Base-by-base conservation (phyloP, 495 filamentous ascomycete genomes). In the Saxispiralis lemnorum region DNA sequence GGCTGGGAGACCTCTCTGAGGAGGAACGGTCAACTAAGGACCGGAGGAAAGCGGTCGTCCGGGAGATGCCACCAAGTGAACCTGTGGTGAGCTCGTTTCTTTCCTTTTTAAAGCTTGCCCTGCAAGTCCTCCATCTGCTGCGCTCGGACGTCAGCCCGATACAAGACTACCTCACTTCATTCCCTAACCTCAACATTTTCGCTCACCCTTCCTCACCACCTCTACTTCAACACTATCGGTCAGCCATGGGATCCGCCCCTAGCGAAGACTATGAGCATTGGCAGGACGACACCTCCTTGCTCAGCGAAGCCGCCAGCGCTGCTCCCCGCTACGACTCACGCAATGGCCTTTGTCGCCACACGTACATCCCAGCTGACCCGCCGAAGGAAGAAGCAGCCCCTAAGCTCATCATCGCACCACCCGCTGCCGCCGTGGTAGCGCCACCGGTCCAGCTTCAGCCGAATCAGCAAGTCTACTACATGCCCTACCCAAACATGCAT, bases 1-100 rank as follows among this genome's bases (percentile, higher is more conserved):
- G 41, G 31, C 56, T 65, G 30, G 62, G 62, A 37, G 33, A 49
- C 7, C 41, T 30, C 6, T 28, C 36, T 10, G 13, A 24, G 28
- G 13, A 31, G 6, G 16, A 21, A 20, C 24, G 18, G 35, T 39
- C 36, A 20, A 41, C 11, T 24, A 37, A 19, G 36, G 44, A 7
- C 37, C 11, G n/a, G 44, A 34, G 30, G n/a, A 43, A 21, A 21
- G 10, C 31, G 9, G 20, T 41, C 19, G 38, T 17, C 38, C 3
- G 2, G 16, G 24, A 41, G 20, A 11, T 14, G 28, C 11, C n/a
- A 7, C 15, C 13, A 41, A 31, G 18, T 32, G 20, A 43, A 35
- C 17, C 30, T 17, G 43, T 35, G 24, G 38, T 20, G 28, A 35
- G 35, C 17, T 17, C 31, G 47, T 31, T 44, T 41, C 34, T 49